A percentile compares a stretch with the other conserved stretches of the same genome.
phyloP scores from a whole-genome alignment of 2,329 filamentous ascomycete species.

The Aspergillus hortae region DNA sequence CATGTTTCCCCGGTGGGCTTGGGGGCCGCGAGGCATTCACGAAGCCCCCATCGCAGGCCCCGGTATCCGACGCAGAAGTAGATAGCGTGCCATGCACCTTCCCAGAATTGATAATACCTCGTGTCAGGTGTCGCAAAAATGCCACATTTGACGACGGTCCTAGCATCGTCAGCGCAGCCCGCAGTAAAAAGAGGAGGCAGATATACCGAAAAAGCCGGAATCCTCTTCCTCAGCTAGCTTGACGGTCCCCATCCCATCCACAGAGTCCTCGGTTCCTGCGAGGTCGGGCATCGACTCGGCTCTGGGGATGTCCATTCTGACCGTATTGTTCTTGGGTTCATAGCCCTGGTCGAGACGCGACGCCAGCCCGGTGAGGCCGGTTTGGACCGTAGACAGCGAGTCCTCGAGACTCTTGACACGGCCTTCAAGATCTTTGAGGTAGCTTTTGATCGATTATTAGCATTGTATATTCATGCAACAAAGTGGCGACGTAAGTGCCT shows the following conservation, averaged over 20 bases:
- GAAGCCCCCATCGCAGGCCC: slow-evolving; percentile 13
- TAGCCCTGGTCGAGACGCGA: slow-evolving; percentile 3
- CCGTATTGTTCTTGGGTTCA: background rate
- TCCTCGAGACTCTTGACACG: slow-evolving; percentile 28
- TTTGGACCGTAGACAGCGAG: slow-evolving; percentile 11
- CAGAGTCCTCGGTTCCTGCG: slow-evolving; percentile 17
- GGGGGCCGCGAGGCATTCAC: slow-evolving; percentile 18
- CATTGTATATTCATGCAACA: too few species aligned
- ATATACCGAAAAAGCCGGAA: slow-evolving; percentile 34
- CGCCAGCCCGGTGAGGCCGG: slow-evolving; percentile 7
- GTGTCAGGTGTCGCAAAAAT: slow-evolving; percentile 20
- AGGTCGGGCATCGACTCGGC: background rate
- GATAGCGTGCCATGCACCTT: slow-evolving; percentile 8
- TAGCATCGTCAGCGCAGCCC: background rate
- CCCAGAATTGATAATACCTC: slow-evolving; percentile 11
- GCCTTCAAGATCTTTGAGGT: slow-evolving; percentile 23
- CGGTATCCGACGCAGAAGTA: background rate
- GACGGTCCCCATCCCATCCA: slow-evolving; percentile 36
- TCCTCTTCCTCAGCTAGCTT: slow-evolving; percentile 37
- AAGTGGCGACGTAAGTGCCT: background rate
- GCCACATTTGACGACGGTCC: slow-evolving; percentile 23
- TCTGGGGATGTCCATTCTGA: background rate
- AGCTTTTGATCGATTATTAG: slow-evolving; percentile 1
- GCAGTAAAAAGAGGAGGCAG: background rate
- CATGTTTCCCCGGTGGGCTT: slow-evolving; percentile 4